phyloP scores from a whole-genome alignment of 352 stramenopile genomes.

The Globisporangium iwayamae region DNA sequence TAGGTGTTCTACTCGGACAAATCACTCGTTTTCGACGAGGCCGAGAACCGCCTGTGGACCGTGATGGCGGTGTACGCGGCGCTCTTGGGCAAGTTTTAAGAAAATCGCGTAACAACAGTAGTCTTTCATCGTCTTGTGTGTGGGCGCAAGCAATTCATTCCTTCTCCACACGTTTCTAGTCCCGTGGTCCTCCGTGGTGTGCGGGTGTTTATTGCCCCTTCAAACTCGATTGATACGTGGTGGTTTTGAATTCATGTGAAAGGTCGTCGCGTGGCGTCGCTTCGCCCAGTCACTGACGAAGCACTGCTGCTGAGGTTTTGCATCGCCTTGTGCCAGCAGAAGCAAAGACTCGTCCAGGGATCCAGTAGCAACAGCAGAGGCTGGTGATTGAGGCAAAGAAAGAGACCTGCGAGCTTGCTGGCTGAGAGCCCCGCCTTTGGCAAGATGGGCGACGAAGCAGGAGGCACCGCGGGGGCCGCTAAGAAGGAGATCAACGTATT shows the following conservation, averaged over 20 bases:
- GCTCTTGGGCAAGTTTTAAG: slow-evolving; percentile 56
- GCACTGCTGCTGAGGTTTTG: slow-evolving; percentile 1
- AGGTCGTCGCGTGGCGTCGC: neutral
- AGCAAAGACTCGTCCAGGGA: slow-evolving; percentile 6
- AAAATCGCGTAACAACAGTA: neutral
- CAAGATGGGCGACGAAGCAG: slow-evolving; percentile 51
- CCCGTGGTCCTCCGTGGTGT: too few relatives aligned
- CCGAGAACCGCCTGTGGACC: slow-evolving; percentile 98
- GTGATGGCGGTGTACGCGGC: slow-evolving; percentile 95
- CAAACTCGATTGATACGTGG: neutral
- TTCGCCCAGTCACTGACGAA: neutral
- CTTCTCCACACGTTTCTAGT: neutral
- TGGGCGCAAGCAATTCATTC: neutral
- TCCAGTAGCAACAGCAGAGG: neutral
- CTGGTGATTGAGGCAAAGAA: neutral
- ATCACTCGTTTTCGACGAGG: slow-evolving; percentile 96
- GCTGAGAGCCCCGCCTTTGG: slow-evolving; percentile 1
- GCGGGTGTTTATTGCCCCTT: neutral
- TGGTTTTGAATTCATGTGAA: slow-evolving; percentile 10
- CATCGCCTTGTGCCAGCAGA: neutral
- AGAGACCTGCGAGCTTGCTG: slow-evolving; percentile 3
- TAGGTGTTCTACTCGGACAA: slow-evolving; percentile 94
- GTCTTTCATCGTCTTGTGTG: neutral
- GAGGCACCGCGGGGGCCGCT: slow-evolving; percentile 10
- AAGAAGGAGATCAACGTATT: slow-evolving; percentile 75